Conservation (phyloP, 495 filamentous ascomycete species). For the Letharia lupina region DNA sequence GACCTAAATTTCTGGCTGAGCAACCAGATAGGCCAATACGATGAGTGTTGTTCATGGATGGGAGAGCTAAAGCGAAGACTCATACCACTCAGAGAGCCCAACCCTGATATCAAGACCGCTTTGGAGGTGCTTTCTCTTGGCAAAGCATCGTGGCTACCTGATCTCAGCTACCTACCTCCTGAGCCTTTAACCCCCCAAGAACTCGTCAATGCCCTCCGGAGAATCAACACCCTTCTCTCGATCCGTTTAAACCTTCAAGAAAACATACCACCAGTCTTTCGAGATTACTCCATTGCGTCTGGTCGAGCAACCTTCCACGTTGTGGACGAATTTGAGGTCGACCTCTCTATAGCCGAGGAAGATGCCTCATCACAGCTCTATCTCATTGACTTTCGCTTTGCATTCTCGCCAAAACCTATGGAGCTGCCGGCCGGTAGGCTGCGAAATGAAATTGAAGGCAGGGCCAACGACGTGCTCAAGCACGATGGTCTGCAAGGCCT, state of each 20-base stretch:
- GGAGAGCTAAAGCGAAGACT: conserved; percentile 62
- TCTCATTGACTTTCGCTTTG: conserved; percentile 84
- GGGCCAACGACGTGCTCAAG: conserved; percentile 58
- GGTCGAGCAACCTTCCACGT: conserved; percentile 84
- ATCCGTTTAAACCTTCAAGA: conserved; percentile 73
- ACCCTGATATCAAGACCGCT: conserved; percentile 85
- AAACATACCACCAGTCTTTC: conserved; percentile 60
- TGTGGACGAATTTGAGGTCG: conserved; percentile 80
- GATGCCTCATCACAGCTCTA: conserved; percentile 72
- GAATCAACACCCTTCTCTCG: conserved; percentile 74
- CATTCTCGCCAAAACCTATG: conserved; percentile 59
- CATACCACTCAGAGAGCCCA: conserved; percentile 57
- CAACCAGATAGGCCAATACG: conserved; percentile 48
- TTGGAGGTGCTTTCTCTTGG: conserved; percentile 73
- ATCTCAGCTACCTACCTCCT: conserved; percentile 72
- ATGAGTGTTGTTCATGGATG: conserved; percentile 48
- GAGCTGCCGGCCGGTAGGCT: conserved; percentile 50
- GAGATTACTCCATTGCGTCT: conserved; percentile 61
- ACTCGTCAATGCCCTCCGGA: conserved; percentile 58
- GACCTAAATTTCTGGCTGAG: conserved; percentile 70
- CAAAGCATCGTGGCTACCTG: conserved; percentile 64
- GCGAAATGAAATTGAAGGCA: conserved; percentile 54
- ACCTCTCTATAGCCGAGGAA: conserved; percentile 79
- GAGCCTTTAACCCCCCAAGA: conserved; percentile 58
- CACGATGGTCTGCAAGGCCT: conserved; percentile 63